Evolutionary conservation across 2,329 filamentous ascomycete genomes (phyloP), one percentile per base, ranked within the genome.

Genomic region (Gnomoniopsis smithogilvyi): DNA sequence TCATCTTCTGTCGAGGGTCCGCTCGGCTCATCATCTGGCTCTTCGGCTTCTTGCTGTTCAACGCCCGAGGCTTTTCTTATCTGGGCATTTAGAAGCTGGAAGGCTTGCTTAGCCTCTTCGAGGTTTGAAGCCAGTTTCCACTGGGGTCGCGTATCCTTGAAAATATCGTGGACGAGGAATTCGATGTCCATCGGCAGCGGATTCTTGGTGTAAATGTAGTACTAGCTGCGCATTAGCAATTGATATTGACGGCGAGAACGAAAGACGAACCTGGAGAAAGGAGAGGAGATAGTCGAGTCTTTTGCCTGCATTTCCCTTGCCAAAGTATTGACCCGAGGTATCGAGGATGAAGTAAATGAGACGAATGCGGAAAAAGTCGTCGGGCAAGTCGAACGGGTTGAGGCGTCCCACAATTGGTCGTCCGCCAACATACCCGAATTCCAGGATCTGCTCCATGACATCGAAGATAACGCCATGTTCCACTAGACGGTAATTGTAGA

Each of bases 231-330:
- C 2, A 14, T 60, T 43, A 60, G 58, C 56, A 3, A 8, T 3
- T 11, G 12, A 8, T 12, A 22, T 19, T 17, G 6, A 17, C 4
- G 15, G 4, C 11, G 10, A 24, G 11, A 11, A 1, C 2, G 12
- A 30, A 14, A 6, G 50, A 68, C 67, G 52, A 70, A 88, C 86
- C 79, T 96, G 93, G 67, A 99, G 92, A 74, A 98, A 98, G 0
- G 90, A 94, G 62, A 99, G 79, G 74, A 98, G 99, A 73, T 96
- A 98, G 69, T 99, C 95, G 11, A 99, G 83, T 75, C 98, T 99
- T 80, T 98, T 98, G 73, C 93, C 96, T 1, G 93, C 91, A 47
- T 89, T 87, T 8, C 96, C 95, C 67, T 94, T 89, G 72, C 95
- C 95, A 68, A 97, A 99, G 76, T 94, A 99, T 73, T 96, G 89